Evolutionary conservation across 2,329 filamentous ascomycete species (phyloP).

Genomic region (Podosphaera xanthii): DNA sequence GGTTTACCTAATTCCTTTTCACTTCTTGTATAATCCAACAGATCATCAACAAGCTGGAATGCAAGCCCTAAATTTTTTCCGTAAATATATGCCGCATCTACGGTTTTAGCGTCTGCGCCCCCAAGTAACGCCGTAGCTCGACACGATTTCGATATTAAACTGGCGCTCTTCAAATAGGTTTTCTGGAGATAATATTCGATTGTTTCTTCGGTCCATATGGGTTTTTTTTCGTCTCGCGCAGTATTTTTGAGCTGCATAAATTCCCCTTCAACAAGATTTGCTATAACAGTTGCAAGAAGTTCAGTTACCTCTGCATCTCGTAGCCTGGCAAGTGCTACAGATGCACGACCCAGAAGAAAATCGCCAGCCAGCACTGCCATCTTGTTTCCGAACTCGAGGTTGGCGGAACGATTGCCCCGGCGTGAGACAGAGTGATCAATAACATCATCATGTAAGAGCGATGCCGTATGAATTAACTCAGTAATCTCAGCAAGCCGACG

Average conservation of each 20-base stretch:
- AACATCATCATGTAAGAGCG: slow-evolving; percentile 90
- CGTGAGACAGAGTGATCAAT: slow-evolving; percentile 80
- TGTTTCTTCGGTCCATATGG: slow-evolving; percentile 69
- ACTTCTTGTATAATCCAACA: slow-evolving; percentile 85
- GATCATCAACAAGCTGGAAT: slow-evolving; percentile 93
- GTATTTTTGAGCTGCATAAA: slow-evolving; percentile 99
- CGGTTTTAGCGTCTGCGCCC: slow-evolving; percentile 49
- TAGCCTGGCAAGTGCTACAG: slow-evolving; percentile 73
- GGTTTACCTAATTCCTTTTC: slow-evolving; percentile 80
- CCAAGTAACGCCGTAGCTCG: slow-evolving; percentile 74
- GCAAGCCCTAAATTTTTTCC: slow-evolving; percentile 84
- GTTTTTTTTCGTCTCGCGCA: slow-evolving; percentile 62
- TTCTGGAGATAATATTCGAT: slow-evolving; percentile 91
- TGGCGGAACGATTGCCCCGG: slow-evolving; percentile 67
- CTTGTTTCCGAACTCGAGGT: slow-evolving; percentile 93
- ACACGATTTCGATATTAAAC: slow-evolving; percentile 88
- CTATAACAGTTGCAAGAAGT: slow-evolving; percentile 84
- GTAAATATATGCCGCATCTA: slow-evolving; percentile 79
- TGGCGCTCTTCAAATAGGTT: slow-evolving; percentile 93
- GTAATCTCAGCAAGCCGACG: slow-evolving; percentile 86
- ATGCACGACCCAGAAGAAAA: slow-evolving; percentile 79
- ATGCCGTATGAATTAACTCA: slow-evolving; percentile 91
- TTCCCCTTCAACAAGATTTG: slow-evolving; percentile 92
- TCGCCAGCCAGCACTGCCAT: slow-evolving; percentile 98
- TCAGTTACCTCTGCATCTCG: slow-evolving; percentile 89